A percentile compares a stretch with the other conserved stretches of the same genome.
Evolutionary conservation across 2,329 filamentous ascomycete species (phyloP).

Genomic region (Ceratocystis alfenasii): DNA sequence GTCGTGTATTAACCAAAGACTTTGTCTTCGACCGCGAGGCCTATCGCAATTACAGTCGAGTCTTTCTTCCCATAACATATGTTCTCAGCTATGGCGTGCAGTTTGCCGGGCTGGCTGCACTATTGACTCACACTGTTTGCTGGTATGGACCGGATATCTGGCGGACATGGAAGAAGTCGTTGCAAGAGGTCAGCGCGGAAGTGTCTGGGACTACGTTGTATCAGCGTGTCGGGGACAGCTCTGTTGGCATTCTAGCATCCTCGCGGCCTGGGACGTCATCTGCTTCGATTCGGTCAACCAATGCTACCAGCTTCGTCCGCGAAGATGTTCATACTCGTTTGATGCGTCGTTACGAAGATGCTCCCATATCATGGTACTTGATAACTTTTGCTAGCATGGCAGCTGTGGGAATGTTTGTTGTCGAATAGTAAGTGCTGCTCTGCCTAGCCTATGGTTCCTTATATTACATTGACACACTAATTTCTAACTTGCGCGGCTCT

Average conservation of each 20-base stretch:
- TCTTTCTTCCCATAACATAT: conserved; percentile 79
- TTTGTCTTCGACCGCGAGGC: conserved; percentile 67
- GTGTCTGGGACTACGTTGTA: conserved; percentile 40
- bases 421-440: conserved; percentile 56
- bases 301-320: conserved; percentile 29
- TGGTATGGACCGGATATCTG: conserved; percentile 79
- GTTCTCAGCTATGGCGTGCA: conserved; percentile 77
- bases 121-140: conserved; percentile 68
- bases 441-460: background rate
- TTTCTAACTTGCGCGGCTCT: background rate
- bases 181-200: conserved; percentile 46
- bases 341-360: conserved; percentile 73
- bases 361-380: conserved; percentile 71
- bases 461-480: conserved; percentile 22
- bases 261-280: conserved; percentile 16
- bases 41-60: conserved; percentile 69
- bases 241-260: conserved; percentile 14
- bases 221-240: conserved; percentile 34
- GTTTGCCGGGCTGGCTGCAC: conserved; percentile 67
- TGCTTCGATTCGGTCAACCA: conserved; percentile 22
- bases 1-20: conserved; percentile 62
- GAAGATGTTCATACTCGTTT: conserved; percentile 77
- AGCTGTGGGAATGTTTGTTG: conserved; percentile 67
- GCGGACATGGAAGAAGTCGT: conserved; percentile 59
- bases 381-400: conserved; percentile 64